Evolutionary conservation across 805 yeast genomes (phyloP).

Genomic region (Suhomyces pyralidae): DNA sequence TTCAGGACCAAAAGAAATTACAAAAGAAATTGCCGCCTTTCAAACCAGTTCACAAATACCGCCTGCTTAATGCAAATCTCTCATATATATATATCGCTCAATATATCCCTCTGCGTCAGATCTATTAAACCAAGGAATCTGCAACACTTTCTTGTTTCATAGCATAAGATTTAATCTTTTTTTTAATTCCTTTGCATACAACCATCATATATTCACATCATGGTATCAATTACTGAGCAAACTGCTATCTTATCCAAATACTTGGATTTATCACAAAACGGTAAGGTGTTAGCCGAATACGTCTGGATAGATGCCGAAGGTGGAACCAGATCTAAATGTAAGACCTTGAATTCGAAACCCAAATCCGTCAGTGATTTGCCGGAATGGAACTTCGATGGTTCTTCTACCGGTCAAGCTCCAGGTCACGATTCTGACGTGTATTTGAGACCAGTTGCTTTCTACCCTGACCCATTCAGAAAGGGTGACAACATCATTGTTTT

Average conservation of each 20-base stretch:
- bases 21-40: not conserved
- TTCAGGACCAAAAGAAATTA: not conserved
- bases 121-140: not conserved
- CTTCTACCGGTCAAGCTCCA: constrained; percentile 98
- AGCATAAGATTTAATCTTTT: not conserved
- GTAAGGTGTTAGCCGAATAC: constrained; percentile 89
- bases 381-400: constrained; percentile 99
- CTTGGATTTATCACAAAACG: constrained; percentile 78
- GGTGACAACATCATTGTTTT: constrained; percentile 95
- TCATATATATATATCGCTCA: not conserved
- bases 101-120: not conserved
- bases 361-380: constrained; percentile 81
- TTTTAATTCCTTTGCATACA: not conserved
- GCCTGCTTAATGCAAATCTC: not conserved
- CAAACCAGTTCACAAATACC: not conserved
- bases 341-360: constrained; percentile 71
- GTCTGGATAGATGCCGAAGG: constrained; percentile 97
- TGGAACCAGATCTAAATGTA: constrained; percentile 89
- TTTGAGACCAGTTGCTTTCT: constrained; percentile 91
- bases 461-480: constrained; percentile 96
- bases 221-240: constrained; percentile 54
- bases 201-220: constrained; percentile 3
- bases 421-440: constrained; percentile 95
- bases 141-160: not conserved
- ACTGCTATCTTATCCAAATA: constrained; percentile 82